Conservation (phyloP, 352 stramenopile genomes). For the Phytophthora sansomeana region DNA sequence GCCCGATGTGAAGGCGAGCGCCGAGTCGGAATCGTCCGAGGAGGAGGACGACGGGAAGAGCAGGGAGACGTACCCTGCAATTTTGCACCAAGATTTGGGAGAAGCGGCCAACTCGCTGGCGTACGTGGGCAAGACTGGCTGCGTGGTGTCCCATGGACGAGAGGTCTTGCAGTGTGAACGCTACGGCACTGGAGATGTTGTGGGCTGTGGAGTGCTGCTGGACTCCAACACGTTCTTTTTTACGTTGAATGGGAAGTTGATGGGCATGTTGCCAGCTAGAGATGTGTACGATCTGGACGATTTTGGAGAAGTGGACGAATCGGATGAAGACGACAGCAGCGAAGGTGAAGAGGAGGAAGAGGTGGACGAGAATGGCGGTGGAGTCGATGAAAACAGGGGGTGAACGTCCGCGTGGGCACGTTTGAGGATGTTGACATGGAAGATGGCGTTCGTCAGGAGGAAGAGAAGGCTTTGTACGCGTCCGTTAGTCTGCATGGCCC, state of each 20-base stretch:
- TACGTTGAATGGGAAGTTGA: constrained; percentile 65
- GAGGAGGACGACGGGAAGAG: constrained; percentile 23
- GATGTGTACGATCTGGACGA: constrained; percentile 63
- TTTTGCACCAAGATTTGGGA: constrained; percentile 53
- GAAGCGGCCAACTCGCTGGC: constrained; percentile 50
- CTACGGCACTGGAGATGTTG: constrained; percentile 62
- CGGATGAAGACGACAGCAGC: constrained; percentile 18
- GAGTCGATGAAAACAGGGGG: background rate
- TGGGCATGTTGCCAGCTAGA: constrained; percentile 51
- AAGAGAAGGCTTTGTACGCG: constrained; percentile 45
- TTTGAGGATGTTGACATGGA: constrained; percentile 36
- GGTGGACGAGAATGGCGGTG: constrained; percentile 23
- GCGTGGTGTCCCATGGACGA: constrained; percentile 57
- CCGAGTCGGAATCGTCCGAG: constrained; percentile 14
- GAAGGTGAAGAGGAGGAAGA: constrained; percentile 8
- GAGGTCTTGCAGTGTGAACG: constrained; percentile 57
- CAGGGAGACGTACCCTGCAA: constrained; percentile 12
- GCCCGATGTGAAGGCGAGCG: constrained; percentile 1
- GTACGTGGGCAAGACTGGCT: constrained; percentile 63
- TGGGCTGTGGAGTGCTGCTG: constrained; percentile 65
- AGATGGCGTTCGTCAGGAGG: constrained; percentile 22
- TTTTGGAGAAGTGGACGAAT: constrained; percentile 34
- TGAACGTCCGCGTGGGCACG: background rate
- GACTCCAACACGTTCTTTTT: constrained; percentile 80
- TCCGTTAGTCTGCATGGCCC: constrained; percentile 55